Conservation (phyloP, 805 yeast genomes). For the Tetrapisispora phaffii region DNA sequence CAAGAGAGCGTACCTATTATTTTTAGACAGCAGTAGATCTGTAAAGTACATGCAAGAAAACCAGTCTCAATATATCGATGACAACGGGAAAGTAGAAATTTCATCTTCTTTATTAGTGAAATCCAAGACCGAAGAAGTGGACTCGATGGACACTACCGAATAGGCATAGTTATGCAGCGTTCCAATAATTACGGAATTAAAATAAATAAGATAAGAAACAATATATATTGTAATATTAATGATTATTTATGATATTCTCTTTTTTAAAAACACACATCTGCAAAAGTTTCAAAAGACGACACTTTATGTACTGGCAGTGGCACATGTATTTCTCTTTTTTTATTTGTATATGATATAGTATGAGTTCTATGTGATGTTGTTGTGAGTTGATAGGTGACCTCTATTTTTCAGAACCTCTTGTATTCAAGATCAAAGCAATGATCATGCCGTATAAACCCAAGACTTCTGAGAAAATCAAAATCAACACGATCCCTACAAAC, state of each 20-base stretch:
- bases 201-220: neutral
- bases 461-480: constrained; percentile 85
- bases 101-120: constrained; percentile 24
- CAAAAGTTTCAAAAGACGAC: neutral
- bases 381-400: neutral
- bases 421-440: constrained; percentile 83
- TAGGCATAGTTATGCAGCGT: constrained; percentile 5
- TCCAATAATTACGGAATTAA: neutral
- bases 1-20: constrained; percentile 76
- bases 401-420: constrained; percentile 58
- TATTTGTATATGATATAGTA: neutral
- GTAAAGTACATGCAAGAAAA: constrained; percentile 73
- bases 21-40: constrained; percentile 81
- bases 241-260: too few relatives aligned
- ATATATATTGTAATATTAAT: neutral
- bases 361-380: neutral
- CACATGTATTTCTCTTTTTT: too few relatives aligned
- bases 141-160: constrained; percentile 29
- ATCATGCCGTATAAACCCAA: constrained; percentile 90
- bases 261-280: neutral
- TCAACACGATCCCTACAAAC: constrained; percentile 83
- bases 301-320: neutral
- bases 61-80: constrained; percentile 62
- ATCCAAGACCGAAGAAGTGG: constrained; percentile 10
- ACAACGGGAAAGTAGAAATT: constrained; percentile 61